Evolutionary conservation across 495 filamentous ascomycete genomes (phyloP), one percentile per base, ranked within the genome.

Genomic region (Darksidea phi): DNA sequence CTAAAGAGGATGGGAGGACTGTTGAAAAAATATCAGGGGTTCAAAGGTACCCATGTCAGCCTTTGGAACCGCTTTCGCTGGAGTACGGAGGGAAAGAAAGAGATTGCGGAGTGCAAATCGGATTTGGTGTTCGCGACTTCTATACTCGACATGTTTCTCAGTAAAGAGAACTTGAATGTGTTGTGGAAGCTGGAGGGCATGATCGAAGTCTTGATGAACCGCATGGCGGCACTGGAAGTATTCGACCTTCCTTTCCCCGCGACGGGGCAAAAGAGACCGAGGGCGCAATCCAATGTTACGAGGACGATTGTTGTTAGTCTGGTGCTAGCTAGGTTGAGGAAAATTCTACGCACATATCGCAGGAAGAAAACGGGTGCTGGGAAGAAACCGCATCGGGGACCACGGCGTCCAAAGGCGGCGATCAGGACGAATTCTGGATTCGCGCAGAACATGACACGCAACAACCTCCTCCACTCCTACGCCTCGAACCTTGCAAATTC

Each of bases 41-140:
- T 54, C 11, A 59, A 36, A 20, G 58, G 48, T 15, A 15, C 20
- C n/a, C 25, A 48, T 17, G 42, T 53, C 1, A 48, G 28, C 5
- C 21, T 6, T 1, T 65, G 62, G 62, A 37, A 65, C 15, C 34
- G 38, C n/a, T 65, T 55, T 28, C 32, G 21, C 10, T 65, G 62
- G 62, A 57, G 48, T 6, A 50, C 21, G 6, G 45, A 54, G 20
- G 62, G 62, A 15, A 65, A 60, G 38, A 54, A 52, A 21, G 62
- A 65, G 45, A 60, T 65, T 24, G 56, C 55, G 13, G 50, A 60
- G 17, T 32, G 37, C 10, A 54, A 59, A 37, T 32, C 24, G 1
- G 62, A 65, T 60, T 28, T 65, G 43, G 46, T 65, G 18, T 13
- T 65, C 5, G 28, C 41, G 3, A 59, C 34, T 18, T 24, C 4